Evolutionary conservation across 768 basidiomycete genomes (phyloP).

Genomic region (Agaricus blazei): DNA sequence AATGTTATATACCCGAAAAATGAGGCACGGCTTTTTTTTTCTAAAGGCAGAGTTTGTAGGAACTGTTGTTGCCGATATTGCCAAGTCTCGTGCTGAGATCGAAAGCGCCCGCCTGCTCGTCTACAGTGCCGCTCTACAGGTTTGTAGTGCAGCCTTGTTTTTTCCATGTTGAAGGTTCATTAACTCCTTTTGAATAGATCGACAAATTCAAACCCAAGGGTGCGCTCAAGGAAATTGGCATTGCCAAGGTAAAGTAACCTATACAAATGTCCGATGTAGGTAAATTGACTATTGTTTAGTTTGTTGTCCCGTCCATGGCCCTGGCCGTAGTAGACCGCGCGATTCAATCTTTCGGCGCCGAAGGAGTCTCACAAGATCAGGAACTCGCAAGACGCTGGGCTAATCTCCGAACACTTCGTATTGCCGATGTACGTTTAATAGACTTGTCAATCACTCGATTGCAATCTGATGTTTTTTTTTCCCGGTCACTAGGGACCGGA

Average conservation of each 20-base stretch:
- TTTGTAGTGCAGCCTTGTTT: conserved; percentile 20
- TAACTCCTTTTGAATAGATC: conserved; percentile 44
- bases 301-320: conserved; percentile 91
- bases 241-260: conserved; percentile 71
- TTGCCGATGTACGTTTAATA: conserved; percentile 65
- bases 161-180: not conserved
- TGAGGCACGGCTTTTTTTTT: not conserved
- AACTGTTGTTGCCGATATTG: conserved; percentile 87
- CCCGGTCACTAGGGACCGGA: conserved; percentile 59
- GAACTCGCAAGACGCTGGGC: conserved; percentile 77
- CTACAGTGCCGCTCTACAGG: conserved; percentile 86
- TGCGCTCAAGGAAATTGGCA: conserved; percentile 94
- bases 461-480: not conserved
- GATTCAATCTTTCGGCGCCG: conserved; percentile 95
- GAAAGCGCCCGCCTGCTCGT: conserved; percentile 86
- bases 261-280: not conserved
- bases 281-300: conserved; percentile 42
- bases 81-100: conserved; percentile 89
- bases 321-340: conserved; percentile 87
- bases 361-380: conserved; percentile 89
- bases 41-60: conserved; percentile 34
- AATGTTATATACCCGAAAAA: not conserved
- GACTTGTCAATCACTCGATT: not conserved
- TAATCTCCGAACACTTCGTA: conserved; percentile 77
- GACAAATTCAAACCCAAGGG: conserved; percentile 90